These are phyloP conservation scores for Ophiognomonia clavigignenti-juglandacearum DNA, from an alignment of 2,329 filamentous ascomycete species.

Conservation along the genomic window DNA sequence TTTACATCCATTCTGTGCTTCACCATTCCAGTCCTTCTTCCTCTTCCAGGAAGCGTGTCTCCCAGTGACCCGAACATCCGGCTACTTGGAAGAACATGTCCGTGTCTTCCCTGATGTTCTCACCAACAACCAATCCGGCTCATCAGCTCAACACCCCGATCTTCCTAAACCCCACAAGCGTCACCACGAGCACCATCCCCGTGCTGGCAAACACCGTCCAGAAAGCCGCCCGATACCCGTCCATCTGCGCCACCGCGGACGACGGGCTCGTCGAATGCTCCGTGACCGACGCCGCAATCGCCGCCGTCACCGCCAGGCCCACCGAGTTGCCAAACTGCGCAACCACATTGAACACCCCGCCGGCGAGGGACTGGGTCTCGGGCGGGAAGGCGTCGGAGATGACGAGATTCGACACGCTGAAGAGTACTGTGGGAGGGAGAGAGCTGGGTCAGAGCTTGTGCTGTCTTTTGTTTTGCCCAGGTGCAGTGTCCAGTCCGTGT, in stretches of 20 bases:
- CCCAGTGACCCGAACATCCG: too few species aligned
- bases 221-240: constrained; percentile 47
- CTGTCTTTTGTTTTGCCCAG: too few species aligned
- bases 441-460: too few species aligned
- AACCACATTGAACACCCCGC: constrained; percentile 55
- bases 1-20: too few species aligned
- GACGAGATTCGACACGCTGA: constrained; percentile 50
- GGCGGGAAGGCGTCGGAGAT: constrained; percentile 50
- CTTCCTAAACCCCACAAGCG: constrained; percentile 37
- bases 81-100: too few species aligned
- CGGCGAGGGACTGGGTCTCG: constrained; percentile 51
- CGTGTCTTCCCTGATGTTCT: too few species aligned
- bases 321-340: constrained; percentile 52
- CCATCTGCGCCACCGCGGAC: constrained; percentile 34
- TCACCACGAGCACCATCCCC: constrained; percentile 32
- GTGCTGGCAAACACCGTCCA: constrained; percentile 47
- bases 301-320: constrained; percentile 45
- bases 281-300: constrained; percentile 41
- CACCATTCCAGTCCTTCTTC: too few species aligned
- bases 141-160: too few species aligned
- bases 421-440: constrained; percentile 43
- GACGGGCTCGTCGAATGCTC: constrained; percentile 27
- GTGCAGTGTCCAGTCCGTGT: too few species aligned
- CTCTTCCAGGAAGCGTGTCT: too few species aligned
- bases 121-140: too few species aligned